These are phyloP conservation scores for Penium margaritaceum DNA, from an alignment of 139 green algal genomes.

Conservation along the genomic window DNA sequence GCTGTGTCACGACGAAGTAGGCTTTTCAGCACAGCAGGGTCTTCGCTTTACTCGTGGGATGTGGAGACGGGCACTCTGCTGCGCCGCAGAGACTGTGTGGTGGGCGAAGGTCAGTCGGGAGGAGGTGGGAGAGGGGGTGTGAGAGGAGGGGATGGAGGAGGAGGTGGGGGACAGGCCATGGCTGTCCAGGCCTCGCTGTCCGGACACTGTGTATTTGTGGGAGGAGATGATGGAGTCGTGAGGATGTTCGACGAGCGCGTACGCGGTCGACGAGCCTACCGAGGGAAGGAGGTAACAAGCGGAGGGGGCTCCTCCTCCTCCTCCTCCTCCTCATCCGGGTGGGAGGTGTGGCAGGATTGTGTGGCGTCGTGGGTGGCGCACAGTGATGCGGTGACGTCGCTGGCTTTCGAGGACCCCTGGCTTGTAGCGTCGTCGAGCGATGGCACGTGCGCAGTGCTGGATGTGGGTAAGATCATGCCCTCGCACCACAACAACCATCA, in stretches of 20 bases:
- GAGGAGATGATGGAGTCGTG: constrained; percentile 34
- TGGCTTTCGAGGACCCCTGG: constrained; percentile 37
- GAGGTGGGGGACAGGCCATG: constrained; percentile 14
- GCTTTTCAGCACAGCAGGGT: constrained; percentile 26
- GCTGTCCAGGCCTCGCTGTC: constrained; percentile 20
- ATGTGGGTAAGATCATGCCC: too few species aligned
- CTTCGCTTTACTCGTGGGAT: constrained; percentile 32
- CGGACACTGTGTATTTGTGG: constrained; percentile 28
- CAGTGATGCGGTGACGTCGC: background rate
- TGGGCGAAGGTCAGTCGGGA: too few species aligned
- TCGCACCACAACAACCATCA: too few species aligned
- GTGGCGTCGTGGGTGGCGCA: constrained; percentile 26
- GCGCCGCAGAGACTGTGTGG: too few species aligned
- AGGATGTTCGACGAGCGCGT: constrained; percentile 36
- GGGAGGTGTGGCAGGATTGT: background rate
- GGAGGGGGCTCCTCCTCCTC: background rate
- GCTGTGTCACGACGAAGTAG: background rate
- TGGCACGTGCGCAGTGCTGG: constrained; percentile 14
- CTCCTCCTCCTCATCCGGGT: background rate
- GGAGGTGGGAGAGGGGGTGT: too few species aligned
- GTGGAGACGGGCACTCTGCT: constrained; percentile 34
- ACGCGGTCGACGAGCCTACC: background rate
- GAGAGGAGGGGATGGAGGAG: too few species aligned
- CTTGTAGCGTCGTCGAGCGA: constrained; percentile 24
- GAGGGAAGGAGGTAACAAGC: background rate